phyloP scores from a whole-genome alignment of 108 stramenopile species.

The Cyclostephanos invisitatus region DNA sequence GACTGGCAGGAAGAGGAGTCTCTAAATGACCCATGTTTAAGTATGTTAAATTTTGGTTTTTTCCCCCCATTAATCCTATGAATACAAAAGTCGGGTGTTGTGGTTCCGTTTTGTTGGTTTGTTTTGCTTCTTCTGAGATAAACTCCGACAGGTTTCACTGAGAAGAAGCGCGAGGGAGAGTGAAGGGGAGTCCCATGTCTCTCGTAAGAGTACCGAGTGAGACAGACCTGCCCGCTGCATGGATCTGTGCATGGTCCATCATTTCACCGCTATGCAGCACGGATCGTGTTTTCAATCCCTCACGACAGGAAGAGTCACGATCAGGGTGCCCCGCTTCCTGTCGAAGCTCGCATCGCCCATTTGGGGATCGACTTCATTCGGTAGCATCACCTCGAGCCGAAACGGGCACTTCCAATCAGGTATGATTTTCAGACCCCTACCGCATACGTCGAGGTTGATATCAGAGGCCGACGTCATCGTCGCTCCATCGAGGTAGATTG shows the following conservation, averaged over 20 bases:
- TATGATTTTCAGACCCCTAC: slow-evolving; percentile 10
- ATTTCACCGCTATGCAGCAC: background rate
- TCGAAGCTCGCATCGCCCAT: slow-evolving; percentile 35
- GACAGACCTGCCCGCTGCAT: no score
- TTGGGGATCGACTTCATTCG: slow-evolving; percentile 21
- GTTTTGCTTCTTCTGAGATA: no score
- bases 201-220: no score
- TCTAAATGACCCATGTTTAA: no score
- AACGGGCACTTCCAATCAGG: slow-evolving; percentile 7
- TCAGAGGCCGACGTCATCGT: slow-evolving; percentile 17
- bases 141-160: no score
- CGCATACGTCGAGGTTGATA: slow-evolving; percentile 30
- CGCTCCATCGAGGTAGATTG: slow-evolving; percentile 20
- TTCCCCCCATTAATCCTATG: no score
- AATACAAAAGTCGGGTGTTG: no score
- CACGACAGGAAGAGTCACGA: slow-evolving; percentile 30
- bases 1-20: no score
- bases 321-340: slow-evolving; percentile 13
- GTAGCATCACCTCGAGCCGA: slow-evolving; percentile 17
- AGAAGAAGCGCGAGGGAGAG: no score
- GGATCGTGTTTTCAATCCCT: background rate
- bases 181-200: no score
- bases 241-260: background rate
- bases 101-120: no score
- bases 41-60: no score